A percentile compares a stretch with the other conserved stretches of the same genome.
These are phyloP conservation scores for Nannizziopsis arthrosporioides DNA, from an alignment of 2,329 filamentous ascomycete species.

Conservation along the genomic window DNA sequence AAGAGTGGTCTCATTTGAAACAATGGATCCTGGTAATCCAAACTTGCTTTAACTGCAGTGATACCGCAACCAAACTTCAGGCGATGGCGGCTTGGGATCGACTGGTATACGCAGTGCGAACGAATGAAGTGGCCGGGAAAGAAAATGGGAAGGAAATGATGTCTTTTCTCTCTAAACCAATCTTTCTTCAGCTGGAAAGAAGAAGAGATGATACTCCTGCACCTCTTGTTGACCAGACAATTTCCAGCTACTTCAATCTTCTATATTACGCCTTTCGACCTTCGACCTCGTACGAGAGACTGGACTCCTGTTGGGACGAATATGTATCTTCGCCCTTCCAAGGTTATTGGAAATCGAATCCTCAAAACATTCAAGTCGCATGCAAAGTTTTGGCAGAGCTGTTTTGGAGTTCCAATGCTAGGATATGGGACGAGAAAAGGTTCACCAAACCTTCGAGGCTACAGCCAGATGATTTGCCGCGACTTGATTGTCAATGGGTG, in stretches of 20 bases:
- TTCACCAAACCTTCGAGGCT: conserved; percentile 49
- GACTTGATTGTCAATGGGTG: conserved; percentile 77
- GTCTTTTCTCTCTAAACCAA: conserved; percentile 56
- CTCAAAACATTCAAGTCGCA: conserved; percentile 47
- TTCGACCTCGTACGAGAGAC: conserved; percentile 49
- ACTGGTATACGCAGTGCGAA: conserved; percentile 62
- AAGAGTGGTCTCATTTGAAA: conserved; percentile 59
- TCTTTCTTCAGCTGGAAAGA: conserved; percentile 56
- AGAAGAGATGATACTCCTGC: conserved; percentile 43
- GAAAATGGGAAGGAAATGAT: conserved; percentile 45
- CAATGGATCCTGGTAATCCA: conserved; percentile 71
- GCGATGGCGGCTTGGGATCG: conserved; percentile 80
- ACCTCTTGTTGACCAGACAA: conserved; percentile 41
- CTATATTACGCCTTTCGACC: conserved; percentile 75
- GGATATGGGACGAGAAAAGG: conserved; percentile 64
- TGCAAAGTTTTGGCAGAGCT: conserved; percentile 63
- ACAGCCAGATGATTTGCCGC: conserved; percentile 63
- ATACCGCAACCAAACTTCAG: conserved; percentile 57
- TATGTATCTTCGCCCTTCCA: conserved; percentile 56
- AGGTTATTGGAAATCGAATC: conserved; percentile 41
- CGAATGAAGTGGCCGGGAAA: conserved; percentile 41
- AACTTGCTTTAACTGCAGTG: conserved; percentile 68
- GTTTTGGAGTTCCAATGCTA: conserved; percentile 38
- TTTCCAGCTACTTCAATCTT: conserved; percentile 66
- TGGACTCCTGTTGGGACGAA: conserved; percentile 68